Base-by-base conservation (phyloP, 2,329 filamentous ascomycete genomes). In the Dryadomyces sulphureus region DNA sequence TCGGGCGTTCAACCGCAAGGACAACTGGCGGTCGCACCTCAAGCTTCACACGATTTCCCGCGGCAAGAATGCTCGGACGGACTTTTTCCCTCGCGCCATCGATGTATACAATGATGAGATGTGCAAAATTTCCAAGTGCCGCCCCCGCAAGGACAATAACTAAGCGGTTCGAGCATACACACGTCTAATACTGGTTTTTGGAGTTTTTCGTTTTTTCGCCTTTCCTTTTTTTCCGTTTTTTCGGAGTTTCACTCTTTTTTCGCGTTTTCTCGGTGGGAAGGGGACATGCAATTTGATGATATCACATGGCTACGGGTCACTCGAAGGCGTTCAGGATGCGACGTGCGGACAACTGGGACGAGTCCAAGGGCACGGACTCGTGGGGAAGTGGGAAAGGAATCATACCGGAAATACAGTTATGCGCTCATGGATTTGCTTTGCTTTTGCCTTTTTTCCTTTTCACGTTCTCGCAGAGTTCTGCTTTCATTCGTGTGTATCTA, bases 21-120 rank as follows among this genome's bases (percentile, higher is more conserved):
- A 67, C 48, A 67, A 67, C 55, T 62, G 57, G 50, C 54, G 57
- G 1, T 53, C 57, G 20, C 64, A 67, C 45, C 53, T 66, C n/a
- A 54, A 50, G n/a, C 55, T 65, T 4, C 64, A 67, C 50, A 59
- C 59, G 7, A 47, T 54, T 7, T 47, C 54, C 36, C 48, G 54
- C n/a, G 52, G 59, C 16, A 53, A 56, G 41, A 60, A 57, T 34
- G 55, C 57, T 17, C 57, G 63, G 34, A 62, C 61, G 2, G 45
- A 56, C 8, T 63, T 56, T 45, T 49, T 54, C 40, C 45, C 54
- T 0, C 55, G 54, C 1, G 63, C 62, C 5, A 50, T 54, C n/a
- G 4, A 45, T 3, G 51, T 56, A 11, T 54, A 54, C 43, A 43
- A 53, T 7, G 49, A 50, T 19, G 51, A 53, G 45, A 54, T 54